These are phyloP conservation scores for Citrullus mucosospermus DNA, from an alignment of 306 rosid species.

Conservation along the genomic window DNA sequence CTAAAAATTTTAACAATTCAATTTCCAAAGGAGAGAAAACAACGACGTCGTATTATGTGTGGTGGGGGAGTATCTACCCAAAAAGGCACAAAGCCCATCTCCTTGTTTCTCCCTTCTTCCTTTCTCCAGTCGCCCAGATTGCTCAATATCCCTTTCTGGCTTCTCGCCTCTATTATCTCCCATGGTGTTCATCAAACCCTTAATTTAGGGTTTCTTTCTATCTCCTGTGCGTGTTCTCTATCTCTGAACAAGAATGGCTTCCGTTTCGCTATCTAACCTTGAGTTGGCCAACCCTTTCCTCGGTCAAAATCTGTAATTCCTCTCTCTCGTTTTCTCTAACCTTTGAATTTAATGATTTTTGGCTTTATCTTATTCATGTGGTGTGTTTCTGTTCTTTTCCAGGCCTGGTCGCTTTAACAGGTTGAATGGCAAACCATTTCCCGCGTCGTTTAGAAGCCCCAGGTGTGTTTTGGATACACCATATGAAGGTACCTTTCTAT, in stretches of 20 bases:
- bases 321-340: neutral
- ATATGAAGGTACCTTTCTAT: conserved; percentile 39
- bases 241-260: conserved; percentile 27
- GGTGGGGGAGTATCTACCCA: neutral
- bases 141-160: neutral
- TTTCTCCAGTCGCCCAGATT: neutral
- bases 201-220: conserved; percentile 20
- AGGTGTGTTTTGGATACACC: conserved; percentile 68
- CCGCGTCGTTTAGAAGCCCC: conserved; percentile 11
- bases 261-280: conserved; percentile 40
- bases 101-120: neutral
- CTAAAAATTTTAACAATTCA: too few relatives aligned
- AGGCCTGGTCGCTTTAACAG: conserved; percentile 29
- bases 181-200: conserved; percentile 16
- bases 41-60: neutral
- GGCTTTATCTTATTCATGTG: neutral
- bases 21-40: neutral
- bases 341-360: neutral
- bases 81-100: neutral
- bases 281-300: conserved; percentile 37
- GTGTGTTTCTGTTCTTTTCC: neutral
- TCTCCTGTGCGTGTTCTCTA: neutral
- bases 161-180: neutral
- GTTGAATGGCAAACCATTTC: conserved; percentile 9
- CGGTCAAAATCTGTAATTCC: conserved; percentile 36